Evolutionary conservation across 2,329 filamentous ascomycete species (phyloP), one percentile per base, ranked within the genome.

Genomic region (Penicillium nordicum): DNA sequence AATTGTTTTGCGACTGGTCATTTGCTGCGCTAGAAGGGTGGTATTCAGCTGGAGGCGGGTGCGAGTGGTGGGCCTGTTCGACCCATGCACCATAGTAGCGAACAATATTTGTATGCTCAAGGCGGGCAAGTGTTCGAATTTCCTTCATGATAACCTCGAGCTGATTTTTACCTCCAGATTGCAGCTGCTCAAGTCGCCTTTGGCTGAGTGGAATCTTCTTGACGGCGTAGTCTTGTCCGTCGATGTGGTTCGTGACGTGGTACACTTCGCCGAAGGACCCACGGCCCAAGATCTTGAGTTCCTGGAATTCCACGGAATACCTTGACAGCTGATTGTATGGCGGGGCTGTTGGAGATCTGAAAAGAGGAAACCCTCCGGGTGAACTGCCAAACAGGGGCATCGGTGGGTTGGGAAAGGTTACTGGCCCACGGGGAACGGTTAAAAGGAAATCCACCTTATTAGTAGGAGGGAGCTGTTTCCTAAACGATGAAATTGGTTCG

Each of bases 251-350:
- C 46, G 75, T 79, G 11, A 81, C 85, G 60, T 82, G 82, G 66
- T 81, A 88, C 2, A 88, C 86, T 37, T 80, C 79, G 1, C 85
- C 85, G 65, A 86, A 88, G 0, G 85, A 86, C 14, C 86, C 86
- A 66, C 81, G 85, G 1, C 86, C 86, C 3, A 88, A 76, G 1
- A 84, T 66, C 18, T 76, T 78, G 12, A 86, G 66, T 60, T 85
- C 80, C 21, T 77, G 73, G 57, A 82, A 84, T 57, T 81, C 82
- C 37, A 75, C 73, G 4, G 73, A 67, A 63, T 82, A 83, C 42
- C 79, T 74, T 41, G 79, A 77, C 36, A 71, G 61, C 9, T 60
- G 61, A 52, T 67, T 68, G 45, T 60, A 57, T 23, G 63, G 62
- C 25, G 59, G 64, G 23, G 51, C 60, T 27, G 64, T 48, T 5